Percentiles rank a stretch among this genome's conserved stretches.
Evolutionary conservation across 495 filamentous ascomycete genomes (phyloP).

Genomic region (Jackrogersella minutella): DNA sequence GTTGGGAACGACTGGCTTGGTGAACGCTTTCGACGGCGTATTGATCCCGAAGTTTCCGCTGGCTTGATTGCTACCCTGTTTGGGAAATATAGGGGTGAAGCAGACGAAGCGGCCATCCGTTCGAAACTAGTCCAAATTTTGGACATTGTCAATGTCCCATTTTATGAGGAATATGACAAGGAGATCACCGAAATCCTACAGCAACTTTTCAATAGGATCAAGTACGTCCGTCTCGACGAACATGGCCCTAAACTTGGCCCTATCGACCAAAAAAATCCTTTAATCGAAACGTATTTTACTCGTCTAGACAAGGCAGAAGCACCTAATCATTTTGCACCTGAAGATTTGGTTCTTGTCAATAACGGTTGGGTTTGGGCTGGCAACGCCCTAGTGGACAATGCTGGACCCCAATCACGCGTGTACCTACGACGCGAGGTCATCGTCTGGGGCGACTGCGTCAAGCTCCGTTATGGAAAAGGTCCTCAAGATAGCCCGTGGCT

Average conservation of each 20-base stretch:
- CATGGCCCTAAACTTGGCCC: conserved; percentile 88
- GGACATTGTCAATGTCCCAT: conserved; percentile 84
- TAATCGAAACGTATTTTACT: conserved; percentile 98
- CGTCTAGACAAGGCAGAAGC: conserved; percentile 81
- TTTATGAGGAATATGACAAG: conserved; percentile 88
- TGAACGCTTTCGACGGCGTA: conserved; percentile 74
- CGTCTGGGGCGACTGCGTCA: conserved; percentile 98
- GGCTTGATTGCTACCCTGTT: conserved; percentile 72
- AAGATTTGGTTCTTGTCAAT: conserved; percentile 84
- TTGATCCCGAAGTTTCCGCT: conserved; percentile 73
- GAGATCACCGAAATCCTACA: conserved; percentile 85
- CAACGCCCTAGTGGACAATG: conserved; percentile 91
- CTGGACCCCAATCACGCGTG: conserved; percentile 84
- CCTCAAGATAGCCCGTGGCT: conserved; percentile 90
- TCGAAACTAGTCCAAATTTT: conserved; percentile 67
- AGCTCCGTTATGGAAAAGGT: conserved; percentile 85
- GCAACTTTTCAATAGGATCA: conserved; percentile 91
- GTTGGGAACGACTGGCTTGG: conserved; percentile 74
- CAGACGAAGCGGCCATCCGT: conserved; percentile 57
- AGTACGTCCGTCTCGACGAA: conserved; percentile 89
- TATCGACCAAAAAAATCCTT: conserved; percentile 75
- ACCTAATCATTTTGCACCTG: conserved; percentile 78
- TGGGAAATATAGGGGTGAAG: conserved; percentile 68
- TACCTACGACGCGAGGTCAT: conserved; percentile 96
- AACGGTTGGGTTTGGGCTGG: conserved; percentile 99